Percentiles rank a stretch among this genome's conserved stretches.
These are phyloP conservation scores for Phytophthora sp. DNA, from an alignment of 352 stramenopile genomes.

Conservation along the genomic window DNA sequence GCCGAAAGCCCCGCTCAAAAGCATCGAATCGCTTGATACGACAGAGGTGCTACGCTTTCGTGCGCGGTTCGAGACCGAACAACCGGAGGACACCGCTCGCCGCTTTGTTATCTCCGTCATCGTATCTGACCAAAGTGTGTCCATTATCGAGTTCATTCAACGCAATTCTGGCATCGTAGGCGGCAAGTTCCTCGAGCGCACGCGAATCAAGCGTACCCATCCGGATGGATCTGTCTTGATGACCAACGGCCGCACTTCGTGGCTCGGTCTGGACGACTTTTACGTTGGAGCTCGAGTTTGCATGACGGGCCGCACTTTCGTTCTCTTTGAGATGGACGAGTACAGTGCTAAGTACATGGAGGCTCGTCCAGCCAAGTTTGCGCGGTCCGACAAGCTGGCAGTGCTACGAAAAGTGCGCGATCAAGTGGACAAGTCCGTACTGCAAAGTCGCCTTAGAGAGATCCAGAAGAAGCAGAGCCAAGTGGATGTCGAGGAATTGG, in stretches of 20 bases:
- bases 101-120: conserved; percentile 83
- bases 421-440: conserved; percentile 42
- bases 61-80: conserved; percentile 67
- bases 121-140: conserved; percentile 78
- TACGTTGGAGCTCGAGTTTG: conserved; percentile 70
- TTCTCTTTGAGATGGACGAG: conserved; percentile 87
- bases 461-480: conserved; percentile 39
- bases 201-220: conserved; percentile 61
- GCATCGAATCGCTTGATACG: conserved; percentile 79
- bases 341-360: conserved; percentile 89
- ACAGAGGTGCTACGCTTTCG: conserved; percentile 81
- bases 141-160: conserved; percentile 77
- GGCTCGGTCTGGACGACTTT: conserved; percentile 72
- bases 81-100: conserved; percentile 70
- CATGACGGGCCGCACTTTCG: conserved; percentile 71
- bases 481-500: conserved; percentile 55
- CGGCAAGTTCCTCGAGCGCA: conserved; percentile 80
- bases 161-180: conserved; percentile 79
- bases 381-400: conserved; percentile 66
- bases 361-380: conserved; percentile 59
- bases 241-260: conserved; percentile 46
- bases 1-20: conserved; percentile 87
- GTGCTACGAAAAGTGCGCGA: conserved; percentile 66
- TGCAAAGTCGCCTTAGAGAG: conserved; percentile 35
- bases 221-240: conserved; percentile 24